Percentiles rank a stretch among this genome's conserved stretches.
Conservation (phyloP, 108 stramenopile genomes). For the Discostella pseudostelligera region DNA sequence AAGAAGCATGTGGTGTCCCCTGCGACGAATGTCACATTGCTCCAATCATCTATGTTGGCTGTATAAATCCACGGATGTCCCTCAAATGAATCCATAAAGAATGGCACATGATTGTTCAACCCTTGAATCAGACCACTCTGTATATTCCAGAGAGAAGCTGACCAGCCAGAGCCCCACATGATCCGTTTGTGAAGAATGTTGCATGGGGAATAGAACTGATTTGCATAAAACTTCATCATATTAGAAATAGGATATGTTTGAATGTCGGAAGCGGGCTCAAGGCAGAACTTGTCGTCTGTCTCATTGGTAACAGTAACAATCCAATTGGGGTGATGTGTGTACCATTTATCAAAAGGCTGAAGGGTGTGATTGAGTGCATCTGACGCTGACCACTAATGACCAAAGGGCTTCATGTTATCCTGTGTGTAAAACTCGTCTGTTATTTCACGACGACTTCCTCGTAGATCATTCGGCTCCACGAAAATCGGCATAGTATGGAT, state of each 20-base stretch:
- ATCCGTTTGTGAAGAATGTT: constrained; percentile 13
- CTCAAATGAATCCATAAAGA: neutral
- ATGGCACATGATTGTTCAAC: constrained; percentile 1
- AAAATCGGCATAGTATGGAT: no score
- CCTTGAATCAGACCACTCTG: constrained; percentile 8
- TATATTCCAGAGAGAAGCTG: constrained; percentile 24
- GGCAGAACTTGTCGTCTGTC: constrained; percentile 24
- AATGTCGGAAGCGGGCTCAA: neutral
- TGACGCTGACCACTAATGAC: constrained; percentile 6
- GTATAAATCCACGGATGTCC: constrained; percentile 33
- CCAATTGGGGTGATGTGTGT: constrained; percentile 33
- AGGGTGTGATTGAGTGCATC: constrained; percentile 30
- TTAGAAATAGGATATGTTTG: constrained; percentile 8
- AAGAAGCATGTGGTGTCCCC: constrained; percentile 41
- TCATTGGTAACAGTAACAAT: constrained; percentile 13
- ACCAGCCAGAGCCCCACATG: constrained; percentile 33
- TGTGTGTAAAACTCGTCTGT: no score
- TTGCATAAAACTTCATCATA: constrained; percentile 17
- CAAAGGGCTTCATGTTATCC: constrained; percentile 17
- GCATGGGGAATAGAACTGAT: constrained; percentile 26
- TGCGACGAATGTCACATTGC: constrained; percentile 11
- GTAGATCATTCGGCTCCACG: no score
- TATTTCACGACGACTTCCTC: no score
- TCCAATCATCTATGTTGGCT: constrained; percentile 25
- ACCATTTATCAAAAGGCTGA: constrained; percentile 36